These are phyloP conservation scores for Pythium plurisporium DNA, from an alignment of 352 stramenopile species.

Conservation along the genomic window DNA sequence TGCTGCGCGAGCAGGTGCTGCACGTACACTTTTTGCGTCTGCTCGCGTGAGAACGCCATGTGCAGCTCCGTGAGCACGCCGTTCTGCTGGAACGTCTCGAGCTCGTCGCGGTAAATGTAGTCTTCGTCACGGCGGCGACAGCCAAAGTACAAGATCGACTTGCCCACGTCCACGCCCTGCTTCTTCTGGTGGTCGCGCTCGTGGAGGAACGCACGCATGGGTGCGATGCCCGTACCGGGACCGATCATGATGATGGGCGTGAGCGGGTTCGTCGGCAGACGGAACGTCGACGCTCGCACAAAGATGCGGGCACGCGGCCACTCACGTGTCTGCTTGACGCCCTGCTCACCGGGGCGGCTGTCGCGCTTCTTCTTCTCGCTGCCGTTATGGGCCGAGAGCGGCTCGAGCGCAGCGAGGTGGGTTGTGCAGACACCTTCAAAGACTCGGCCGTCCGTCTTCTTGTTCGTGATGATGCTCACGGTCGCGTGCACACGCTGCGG, in stretches of 20 bases:
- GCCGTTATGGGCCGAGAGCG: constrained; percentile 30
- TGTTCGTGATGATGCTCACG: constrained; percentile 89
- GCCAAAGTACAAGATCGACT: constrained; percentile 93
- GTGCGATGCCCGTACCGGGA: constrained; percentile 95
- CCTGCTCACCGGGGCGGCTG: constrained; percentile 67
- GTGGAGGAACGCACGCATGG: constrained; percentile 96
- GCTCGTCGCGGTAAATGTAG: constrained; percentile 91
- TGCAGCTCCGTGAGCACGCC: constrained; percentile 90
- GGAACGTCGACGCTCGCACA: constrained; percentile 94
- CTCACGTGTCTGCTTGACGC: constrained; percentile 52
- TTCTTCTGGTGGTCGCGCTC: constrained; percentile 84
- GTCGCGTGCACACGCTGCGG: constrained; percentile 93
- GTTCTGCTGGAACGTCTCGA: constrained; percentile 78
- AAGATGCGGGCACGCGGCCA: constrained; percentile 88
- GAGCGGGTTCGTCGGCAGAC: constrained; percentile 80
- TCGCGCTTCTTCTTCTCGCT: constrained; percentile 66
- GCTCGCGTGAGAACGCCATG: constrained; percentile 94
- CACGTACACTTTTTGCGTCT: constrained; percentile 96
- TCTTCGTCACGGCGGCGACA: constrained; percentile 82
- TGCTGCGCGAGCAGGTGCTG: constrained; percentile 92
- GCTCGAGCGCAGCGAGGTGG: constrained; percentile 79
- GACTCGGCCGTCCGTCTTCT: constrained; percentile 65
- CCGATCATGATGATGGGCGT: constrained; percentile 95
- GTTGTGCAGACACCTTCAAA: constrained; percentile 94
- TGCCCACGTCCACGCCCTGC: constrained; percentile 55